phyloP scores from a whole-genome alignment of 352 stramenopile genomes.

The Pythium dissotocum region DNA sequence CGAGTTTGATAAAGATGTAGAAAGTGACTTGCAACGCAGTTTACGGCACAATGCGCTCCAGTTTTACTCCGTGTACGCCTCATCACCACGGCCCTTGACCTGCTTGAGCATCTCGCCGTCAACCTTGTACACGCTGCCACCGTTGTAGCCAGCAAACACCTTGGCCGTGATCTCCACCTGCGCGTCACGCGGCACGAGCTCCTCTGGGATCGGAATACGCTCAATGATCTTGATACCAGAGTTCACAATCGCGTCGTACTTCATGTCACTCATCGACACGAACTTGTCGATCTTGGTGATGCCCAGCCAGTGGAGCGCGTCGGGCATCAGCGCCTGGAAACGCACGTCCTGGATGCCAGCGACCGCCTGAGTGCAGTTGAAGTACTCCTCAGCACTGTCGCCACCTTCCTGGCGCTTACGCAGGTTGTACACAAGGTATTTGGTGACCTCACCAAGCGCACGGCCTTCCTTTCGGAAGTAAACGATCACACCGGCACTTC shows the following conservation, averaged over 20 bases:
- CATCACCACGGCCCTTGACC: slow-evolving; percentile 88
- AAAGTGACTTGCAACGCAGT: slow-evolving; percentile 2
- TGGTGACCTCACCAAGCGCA: slow-evolving; percentile 97
- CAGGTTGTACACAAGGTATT: slow-evolving; percentile 99
- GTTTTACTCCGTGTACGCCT: slow-evolving; percentile 47
- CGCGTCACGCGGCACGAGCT: slow-evolving; percentile 97
- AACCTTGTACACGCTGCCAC: slow-evolving; percentile 92
- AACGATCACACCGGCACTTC: slow-evolving; percentile 94
- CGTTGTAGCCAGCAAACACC: slow-evolving; percentile 90
- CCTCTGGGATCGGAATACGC: slow-evolving; percentile 97
- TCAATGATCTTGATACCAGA: slow-evolving; percentile 99
- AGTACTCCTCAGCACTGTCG: slow-evolving; percentile 97
- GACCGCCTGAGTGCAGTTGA: slow-evolving; percentile 98
- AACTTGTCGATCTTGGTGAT: slow-evolving; percentile 94
- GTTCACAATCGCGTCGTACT: slow-evolving; percentile 98
- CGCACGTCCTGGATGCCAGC: slow-evolving; percentile 97
- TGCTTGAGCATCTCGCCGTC: slow-evolving; percentile 92
- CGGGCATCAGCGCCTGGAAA: slow-evolving; percentile 99
- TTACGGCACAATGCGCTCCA: not conserved
- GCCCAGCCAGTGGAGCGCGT: slow-evolving; percentile 98
- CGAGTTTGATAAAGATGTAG: not conserved
- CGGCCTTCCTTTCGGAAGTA: slow-evolving; percentile 99
- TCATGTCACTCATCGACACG: slow-evolving; percentile 99
- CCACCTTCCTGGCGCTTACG: slow-evolving; percentile 98
- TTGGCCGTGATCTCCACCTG: slow-evolving; percentile 99